Conservation (phyloP, 257 asterid genomes). For the Ajuga chamaepitys region DNA sequence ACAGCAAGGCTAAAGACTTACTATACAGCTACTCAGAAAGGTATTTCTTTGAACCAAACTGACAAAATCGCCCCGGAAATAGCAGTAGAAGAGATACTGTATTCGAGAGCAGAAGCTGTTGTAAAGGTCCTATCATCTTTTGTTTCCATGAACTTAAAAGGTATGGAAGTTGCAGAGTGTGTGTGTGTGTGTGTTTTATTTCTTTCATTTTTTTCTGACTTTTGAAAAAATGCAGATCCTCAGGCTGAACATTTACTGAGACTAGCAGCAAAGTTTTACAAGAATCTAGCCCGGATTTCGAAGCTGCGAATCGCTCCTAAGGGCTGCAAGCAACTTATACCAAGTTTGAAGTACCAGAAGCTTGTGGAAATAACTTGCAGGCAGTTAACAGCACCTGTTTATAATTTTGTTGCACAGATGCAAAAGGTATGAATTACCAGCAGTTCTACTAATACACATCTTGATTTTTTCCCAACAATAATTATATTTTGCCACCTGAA, state of each 20-base stretch:
- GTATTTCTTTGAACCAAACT: constrained; percentile 36
- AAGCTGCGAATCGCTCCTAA: constrained; percentile 57
- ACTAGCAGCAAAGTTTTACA: constrained; percentile 62
- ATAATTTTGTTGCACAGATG: constrained; percentile 53
- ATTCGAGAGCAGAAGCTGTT: constrained; percentile 59
- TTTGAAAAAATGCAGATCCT: constrained; percentile 44
- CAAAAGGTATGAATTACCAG: constrained; percentile 51
- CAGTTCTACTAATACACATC: too few species aligned
- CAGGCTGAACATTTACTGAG: constrained; percentile 67
- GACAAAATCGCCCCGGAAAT: constrained; percentile 30
- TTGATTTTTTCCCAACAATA: too few species aligned
- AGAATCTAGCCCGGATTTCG: constrained; percentile 59
- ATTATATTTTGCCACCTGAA: too few species aligned
- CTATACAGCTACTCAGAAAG: constrained; percentile 41
- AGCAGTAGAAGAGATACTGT: constrained; percentile 54
- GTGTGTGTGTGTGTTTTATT: background rate
- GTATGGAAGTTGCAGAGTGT: constrained; percentile 27
- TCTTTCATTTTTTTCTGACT: constrained; percentile 5
- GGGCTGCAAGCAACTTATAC: constrained; percentile 67
- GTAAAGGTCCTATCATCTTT: constrained; percentile 58
- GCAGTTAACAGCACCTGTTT: constrained; percentile 64
- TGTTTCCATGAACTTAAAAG: constrained; percentile 64
- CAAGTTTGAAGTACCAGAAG: constrained; percentile 56
- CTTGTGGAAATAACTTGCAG: constrained; percentile 78
- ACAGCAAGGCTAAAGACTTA: constrained; percentile 41